Percentiles rank a stretch among this genome's conserved stretches.
Evolutionary conservation across 179 eudicot species (phyloP).

Genomic region (Corrigiola litoralis): DNA sequence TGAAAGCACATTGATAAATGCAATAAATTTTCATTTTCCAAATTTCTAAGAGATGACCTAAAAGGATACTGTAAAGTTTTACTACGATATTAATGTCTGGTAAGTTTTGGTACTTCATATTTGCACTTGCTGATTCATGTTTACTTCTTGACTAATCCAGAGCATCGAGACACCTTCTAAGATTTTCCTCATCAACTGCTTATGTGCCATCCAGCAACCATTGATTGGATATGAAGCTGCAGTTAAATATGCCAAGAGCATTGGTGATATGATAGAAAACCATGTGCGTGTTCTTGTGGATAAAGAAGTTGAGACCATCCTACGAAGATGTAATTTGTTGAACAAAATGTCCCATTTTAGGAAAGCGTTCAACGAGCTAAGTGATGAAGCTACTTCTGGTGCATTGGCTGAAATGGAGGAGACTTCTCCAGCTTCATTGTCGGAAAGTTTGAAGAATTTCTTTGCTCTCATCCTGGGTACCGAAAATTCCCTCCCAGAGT

Average conservation of each 20-base stretch:
- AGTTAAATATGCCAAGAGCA: constrained; percentile 64
- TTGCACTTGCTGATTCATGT: neutral
- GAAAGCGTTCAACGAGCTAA: constrained; percentile 17
- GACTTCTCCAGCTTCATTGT: constrained; percentile 63
- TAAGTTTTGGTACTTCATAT: neutral
- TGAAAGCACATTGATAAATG: no score
- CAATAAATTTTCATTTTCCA: no score
- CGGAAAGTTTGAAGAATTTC: constrained; percentile 76
- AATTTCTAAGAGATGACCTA: no score
- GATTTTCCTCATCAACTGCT: constrained; percentile 90
- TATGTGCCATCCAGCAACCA: constrained; percentile 90
- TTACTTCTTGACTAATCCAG: constrained; percentile 38
- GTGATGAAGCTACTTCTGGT: constrained; percentile 3
- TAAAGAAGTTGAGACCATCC: constrained; percentile 75
- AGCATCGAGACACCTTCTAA: constrained; percentile 71
- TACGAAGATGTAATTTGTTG: constrained; percentile 64
- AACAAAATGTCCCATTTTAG: constrained; percentile 73
- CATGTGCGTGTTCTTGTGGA: constrained; percentile 66
- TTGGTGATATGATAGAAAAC: constrained; percentile 56
- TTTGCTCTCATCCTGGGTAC: constrained; percentile 86
- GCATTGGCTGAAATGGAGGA: constrained; percentile 76
- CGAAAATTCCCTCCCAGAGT: constrained; percentile 81
- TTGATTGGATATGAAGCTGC: constrained; percentile 69
- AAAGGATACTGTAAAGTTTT: neutral
- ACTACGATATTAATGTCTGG: no score